Evolutionary conservation across 148 eudicot genomes (phyloP).

Genomic region (Spergularia bocconei): DNA sequence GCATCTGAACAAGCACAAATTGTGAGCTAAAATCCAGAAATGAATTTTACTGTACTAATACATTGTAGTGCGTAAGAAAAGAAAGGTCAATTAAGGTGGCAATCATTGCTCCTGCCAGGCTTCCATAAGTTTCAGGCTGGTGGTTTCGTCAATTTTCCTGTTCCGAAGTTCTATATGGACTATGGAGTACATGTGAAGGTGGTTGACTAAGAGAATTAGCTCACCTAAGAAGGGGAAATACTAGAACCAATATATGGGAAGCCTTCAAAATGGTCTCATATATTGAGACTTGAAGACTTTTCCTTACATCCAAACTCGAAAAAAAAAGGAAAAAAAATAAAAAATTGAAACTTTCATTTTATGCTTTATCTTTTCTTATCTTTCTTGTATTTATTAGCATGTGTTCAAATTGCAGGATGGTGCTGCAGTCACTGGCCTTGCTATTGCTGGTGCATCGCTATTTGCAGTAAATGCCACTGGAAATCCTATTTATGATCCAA

Average conservation of each 20-base stretch:
- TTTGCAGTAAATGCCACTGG: constrained; percentile 87
- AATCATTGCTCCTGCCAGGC: background rate
- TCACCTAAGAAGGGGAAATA: too few species aligned
- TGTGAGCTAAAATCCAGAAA: background rate
- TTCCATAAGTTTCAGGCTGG: background rate
- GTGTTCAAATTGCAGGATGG: constrained; percentile 58
- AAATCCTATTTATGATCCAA: constrained; percentile 88
- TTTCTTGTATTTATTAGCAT: background rate
- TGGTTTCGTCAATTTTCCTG: background rate
- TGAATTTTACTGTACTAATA: background rate
- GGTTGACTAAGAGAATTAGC: too few species aligned
- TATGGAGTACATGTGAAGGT: too few species aligned
- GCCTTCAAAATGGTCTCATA: background rate
- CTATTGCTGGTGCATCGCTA: constrained; percentile 83
- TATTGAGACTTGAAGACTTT: background rate
- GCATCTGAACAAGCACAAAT: background rate
- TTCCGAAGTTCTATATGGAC: background rate
- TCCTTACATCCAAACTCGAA: background rate
- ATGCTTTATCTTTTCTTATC: background rate
- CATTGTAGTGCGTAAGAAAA: background rate
- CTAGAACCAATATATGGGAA: too few species aligned
- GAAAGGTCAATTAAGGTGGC: background rate
- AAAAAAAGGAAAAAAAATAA: background rate
- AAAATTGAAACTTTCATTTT: background rate
- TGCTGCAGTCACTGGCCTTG: constrained; percentile 92